Evolutionary conservation across 2,329 filamentous ascomycete species (phyloP), one percentile per base, ranked within the genome.

Genomic region (Penicillium polonicum): DNA sequence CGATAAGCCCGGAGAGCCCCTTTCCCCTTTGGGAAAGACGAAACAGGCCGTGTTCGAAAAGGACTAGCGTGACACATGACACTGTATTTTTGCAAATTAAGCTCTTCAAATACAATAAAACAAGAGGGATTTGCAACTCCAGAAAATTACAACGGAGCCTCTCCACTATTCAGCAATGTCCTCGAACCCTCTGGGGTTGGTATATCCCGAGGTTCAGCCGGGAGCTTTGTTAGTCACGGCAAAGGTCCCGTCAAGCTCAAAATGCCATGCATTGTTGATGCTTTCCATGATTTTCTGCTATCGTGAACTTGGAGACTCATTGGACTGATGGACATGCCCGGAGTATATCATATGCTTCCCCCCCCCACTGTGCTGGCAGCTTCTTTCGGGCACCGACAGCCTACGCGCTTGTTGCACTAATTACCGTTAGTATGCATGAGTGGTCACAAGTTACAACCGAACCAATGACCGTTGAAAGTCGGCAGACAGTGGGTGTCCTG

Each of bases 21-120:
- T 43, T 67, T 59, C 64, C 60, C 17, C 17, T 64, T 66, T 57
- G 19, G 60, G 54, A 39, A 53, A 61, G 61, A 31, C 5, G 12
- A 57, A 55, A 59, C 1, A 6, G 43, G 15, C 57, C 57, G 60
- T 45, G 41, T 15, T 12, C 1, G 41, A 59, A 42, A 8, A 1
- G 52, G 57, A 48, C 33, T 58, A 59, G 46, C 23, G 29, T 21
- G 2, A 15, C 59, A 61, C 50, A 39, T 61, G 58, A 62, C 31
- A 21, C 9, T 41, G 27, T 25, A 41, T 55, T 23, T 29, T 55
- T 55, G 45, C 38, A 55, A 31, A 0, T 31, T 2, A 6, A 36
- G 3, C 2, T 19, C 17, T 44, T 44, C 42, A 53, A 53, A 53
- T 57, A 53, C 55, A 35, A 8, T 33, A 21, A 35, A 57, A 57